These are phyloP conservation scores for Paramecium caudatum DNA, from an alignment of 73 alveolate species.

Conservation along the genomic window DNA sequence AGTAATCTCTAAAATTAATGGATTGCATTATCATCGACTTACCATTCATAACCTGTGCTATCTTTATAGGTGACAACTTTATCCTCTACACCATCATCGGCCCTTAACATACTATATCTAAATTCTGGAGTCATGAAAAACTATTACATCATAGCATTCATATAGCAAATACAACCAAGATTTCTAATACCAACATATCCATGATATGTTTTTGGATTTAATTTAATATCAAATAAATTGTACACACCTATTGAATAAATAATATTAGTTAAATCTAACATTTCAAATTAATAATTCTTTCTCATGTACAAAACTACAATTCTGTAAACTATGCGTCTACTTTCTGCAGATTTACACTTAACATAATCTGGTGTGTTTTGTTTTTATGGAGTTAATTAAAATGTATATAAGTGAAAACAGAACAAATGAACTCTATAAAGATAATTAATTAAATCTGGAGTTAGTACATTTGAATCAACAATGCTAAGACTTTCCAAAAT, in stretches of 20 bases:
- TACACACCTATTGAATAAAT: not conserved
- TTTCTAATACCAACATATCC: slow-evolving; percentile 90
- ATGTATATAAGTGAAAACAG: slow-evolving; percentile 37
- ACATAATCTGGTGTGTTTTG: slow-evolving; percentile 55
- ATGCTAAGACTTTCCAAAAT: slow-evolving; percentile 68
- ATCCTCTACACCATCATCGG: slow-evolving; percentile 84
- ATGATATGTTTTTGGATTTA: slow-evolving; percentile 63
- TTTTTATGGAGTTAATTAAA: slow-evolving; percentile 13
- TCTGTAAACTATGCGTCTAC: slow-evolving; percentile 77
- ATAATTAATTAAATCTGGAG: slow-evolving; percentile 17
- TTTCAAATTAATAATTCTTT: not conserved
- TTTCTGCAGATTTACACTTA: slow-evolving; percentile 74
- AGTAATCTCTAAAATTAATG: slow-evolving; percentile 95
- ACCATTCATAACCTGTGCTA: slow-evolving; percentile 73
- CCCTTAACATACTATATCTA: slow-evolving; percentile 93
- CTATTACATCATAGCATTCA: slow-evolving; percentile 97
- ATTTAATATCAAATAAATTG: slow-evolving; percentile 7
- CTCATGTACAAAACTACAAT: not conserved
- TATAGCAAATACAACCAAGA: slow-evolving; percentile 96
- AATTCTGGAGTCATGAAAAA: slow-evolving; percentile 96
- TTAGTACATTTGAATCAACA: not conserved
- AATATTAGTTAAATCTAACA: not conserved
- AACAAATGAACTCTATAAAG: slow-evolving; percentile 15
- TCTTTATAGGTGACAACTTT: slow-evolving; percentile 46
- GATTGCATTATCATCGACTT: slow-evolving; percentile 93